Percentiles rank a stretch among this genome's conserved stretches.
phyloP scores from a whole-genome alignment of 345 rosid species.

The Salix viminalis region DNA sequence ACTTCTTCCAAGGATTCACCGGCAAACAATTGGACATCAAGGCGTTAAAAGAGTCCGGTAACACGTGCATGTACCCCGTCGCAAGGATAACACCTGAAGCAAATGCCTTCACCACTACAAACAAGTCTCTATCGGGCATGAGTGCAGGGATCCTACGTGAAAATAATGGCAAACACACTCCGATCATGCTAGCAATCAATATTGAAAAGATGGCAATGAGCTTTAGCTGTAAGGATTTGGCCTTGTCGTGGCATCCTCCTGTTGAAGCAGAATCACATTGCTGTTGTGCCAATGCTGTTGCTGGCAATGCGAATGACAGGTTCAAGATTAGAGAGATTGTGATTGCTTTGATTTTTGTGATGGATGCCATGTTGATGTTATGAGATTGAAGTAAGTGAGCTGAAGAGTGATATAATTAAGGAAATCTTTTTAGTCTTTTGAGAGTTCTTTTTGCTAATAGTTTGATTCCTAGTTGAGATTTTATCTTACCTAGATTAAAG shows the following conservation, averaged over 20 bases:
- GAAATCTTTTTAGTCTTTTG: not conserved
- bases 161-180: slow-evolving; percentile 34
- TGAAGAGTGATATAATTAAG: not conserved
- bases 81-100: slow-evolving; percentile 47
- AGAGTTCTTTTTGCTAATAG: not conserved
- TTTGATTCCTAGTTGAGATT: not conserved
- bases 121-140: slow-evolving; percentile 22
- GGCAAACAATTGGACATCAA: slow-evolving; percentile 35
- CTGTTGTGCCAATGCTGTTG: not conserved
- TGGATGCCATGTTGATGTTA: not conserved
- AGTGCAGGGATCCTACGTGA: slow-evolving; percentile 15
- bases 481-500: not conserved
- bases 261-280: slow-evolving; percentile 2
- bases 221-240: slow-evolving; percentile 27
- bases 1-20: slow-evolving; percentile 36
- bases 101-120: slow-evolving; percentile 22
- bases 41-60: slow-evolving; percentile 32
- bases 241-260: slow-evolving; percentile 20
- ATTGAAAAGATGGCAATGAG: slow-evolving; percentile 26
- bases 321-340: not conserved
- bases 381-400: not conserved
- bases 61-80: slow-evolving; percentile 45
- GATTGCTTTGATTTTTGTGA: not conserved
- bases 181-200: slow-evolving; percentile 26
- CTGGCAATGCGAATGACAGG: not conserved